Percentiles rank a stretch among this genome's conserved stretches.
These are phyloP conservation scores for Colletotrichum viniferum DNA, from an alignment of 2,329 filamentous ascomycete genomes.

Conservation along the genomic window DNA sequence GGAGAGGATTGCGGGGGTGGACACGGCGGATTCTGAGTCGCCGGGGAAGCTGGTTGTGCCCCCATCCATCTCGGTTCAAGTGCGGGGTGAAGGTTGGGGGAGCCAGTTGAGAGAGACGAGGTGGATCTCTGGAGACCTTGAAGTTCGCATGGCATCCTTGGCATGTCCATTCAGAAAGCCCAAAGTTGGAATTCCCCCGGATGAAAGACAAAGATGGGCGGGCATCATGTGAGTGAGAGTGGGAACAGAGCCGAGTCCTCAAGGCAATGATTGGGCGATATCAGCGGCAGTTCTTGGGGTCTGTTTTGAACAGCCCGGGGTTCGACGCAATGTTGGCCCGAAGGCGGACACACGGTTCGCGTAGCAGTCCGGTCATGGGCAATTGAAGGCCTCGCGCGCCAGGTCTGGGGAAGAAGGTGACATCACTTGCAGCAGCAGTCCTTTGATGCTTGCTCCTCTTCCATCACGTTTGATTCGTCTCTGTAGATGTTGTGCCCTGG, in stretches of 20 bases:
- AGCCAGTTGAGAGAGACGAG: background rate
- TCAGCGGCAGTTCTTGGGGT: background rate
- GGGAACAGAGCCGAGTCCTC: background rate
- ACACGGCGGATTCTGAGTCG: background rate
- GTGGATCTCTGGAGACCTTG: conserved; percentile 5
- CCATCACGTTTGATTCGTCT: background rate
- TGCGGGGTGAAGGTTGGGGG: conserved; percentile 12
- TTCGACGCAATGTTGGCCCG: conserved; percentile 20
- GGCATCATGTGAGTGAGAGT: background rate
- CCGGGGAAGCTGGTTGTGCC: background rate
- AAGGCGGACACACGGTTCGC: background rate
- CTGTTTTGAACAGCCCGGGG: background rate
- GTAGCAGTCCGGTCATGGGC: background rate
- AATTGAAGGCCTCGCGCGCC: background rate
- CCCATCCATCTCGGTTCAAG: background rate
- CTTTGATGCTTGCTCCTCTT: background rate
- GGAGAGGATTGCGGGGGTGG: conserved; percentile 14
- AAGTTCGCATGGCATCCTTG: background rate
- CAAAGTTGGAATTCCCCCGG: background rate
- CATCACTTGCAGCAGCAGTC: background rate
- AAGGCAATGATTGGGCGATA: background rate
- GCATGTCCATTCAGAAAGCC: background rate
- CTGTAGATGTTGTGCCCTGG: background rate
- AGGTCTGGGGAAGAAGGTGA: background rate
- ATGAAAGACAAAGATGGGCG: background rate